These are phyloP conservation scores for Cyberlindnera xylosilytica DNA, from an alignment of 805 yeast genomes.

Conservation along the genomic window DNA sequence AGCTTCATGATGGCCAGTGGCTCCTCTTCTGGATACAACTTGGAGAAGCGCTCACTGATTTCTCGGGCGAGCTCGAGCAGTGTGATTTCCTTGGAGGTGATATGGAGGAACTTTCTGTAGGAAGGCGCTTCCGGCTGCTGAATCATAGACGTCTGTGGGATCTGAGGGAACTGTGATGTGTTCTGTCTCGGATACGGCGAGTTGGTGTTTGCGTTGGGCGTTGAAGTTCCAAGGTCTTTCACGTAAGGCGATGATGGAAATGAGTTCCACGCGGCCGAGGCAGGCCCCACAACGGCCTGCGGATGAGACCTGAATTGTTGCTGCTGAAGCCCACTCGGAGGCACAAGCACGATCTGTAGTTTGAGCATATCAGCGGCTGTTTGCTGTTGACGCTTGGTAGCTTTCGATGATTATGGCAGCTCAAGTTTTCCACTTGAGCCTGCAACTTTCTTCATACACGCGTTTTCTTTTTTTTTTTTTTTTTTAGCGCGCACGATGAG, in stretches of 20 bases:
- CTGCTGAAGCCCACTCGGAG: conserved; percentile 34
- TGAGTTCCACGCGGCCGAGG: background rate
- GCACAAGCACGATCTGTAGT: conserved; percentile 42
- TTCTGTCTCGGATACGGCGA: background rate
- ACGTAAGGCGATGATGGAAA: conserved; percentile 14
- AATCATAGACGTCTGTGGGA: background rate
- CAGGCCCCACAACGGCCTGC: background rate
- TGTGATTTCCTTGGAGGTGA: conserved; percentile 47
- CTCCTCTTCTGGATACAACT: conserved; percentile 63
- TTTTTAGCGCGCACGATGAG: no score
- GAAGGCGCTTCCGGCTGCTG: background rate
- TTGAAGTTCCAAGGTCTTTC: conserved; percentile 34
- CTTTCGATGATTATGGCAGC: no score
- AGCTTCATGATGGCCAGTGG: conserved; percentile 53
- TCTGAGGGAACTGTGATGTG: background rate
- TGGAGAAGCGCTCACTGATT: conserved; percentile 50
- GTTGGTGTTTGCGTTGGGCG: conserved; percentile 31
- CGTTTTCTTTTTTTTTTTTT: background rate
- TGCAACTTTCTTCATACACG: no score
- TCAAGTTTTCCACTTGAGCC: no score
- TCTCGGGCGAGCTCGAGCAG: conserved; percentile 51
- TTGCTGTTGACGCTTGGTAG: background rate
- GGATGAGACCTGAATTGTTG: background rate
- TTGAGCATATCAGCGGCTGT: conserved; percentile 35
- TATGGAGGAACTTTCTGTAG: conserved; percentile 57